Conservation (phyloP, 2,329 filamentous ascomycete species). For the Neofusicoccum cordaticola region DNA sequence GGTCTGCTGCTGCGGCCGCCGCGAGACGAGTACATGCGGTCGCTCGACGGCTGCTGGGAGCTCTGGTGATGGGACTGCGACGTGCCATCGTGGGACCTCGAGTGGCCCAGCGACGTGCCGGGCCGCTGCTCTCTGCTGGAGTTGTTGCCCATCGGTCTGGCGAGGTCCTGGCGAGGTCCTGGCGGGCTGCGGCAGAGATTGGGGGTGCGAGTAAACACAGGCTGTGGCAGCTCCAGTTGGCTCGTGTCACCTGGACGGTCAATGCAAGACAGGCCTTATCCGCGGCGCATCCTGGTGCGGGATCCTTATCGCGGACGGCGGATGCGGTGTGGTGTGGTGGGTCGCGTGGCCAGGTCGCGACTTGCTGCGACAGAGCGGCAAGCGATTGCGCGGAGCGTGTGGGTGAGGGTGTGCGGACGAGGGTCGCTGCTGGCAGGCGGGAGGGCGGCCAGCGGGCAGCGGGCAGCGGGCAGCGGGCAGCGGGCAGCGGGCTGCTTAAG, state of each 20-base stretch:
- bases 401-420: not conserved
- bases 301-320: not conserved
- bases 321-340: not conserved
- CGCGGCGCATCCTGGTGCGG: slow-evolving; percentile 14
- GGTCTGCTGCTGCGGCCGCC: slow-evolving; percentile 54
- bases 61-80: slow-evolving; percentile 28
- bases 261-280: slow-evolving; percentile 10
- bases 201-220: not conserved
- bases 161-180: not conserved
- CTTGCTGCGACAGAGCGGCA: not conserved
- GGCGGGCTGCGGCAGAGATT: not conserved
- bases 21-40: slow-evolving; percentile 35
- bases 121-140: slow-evolving; percentile 47
- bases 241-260: slow-evolving; percentile 16
- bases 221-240: slow-evolving; percentile 5
- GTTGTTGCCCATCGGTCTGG: slow-evolving; percentile 45
- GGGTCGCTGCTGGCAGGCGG: not conserved
- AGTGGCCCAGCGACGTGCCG: slow-evolving; percentile 31
- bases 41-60: slow-evolving; percentile 23
- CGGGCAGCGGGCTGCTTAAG: not conserved
- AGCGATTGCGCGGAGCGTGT: not conserved
- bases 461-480: not conserved
- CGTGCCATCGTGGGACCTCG: slow-evolving; percentile 25
- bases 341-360: not conserved
- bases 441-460: not conserved